Evolutionary conservation across 768 basidiomycete genomes (phyloP), one percentile per base, ranked within the genome.

Genomic region (Mrakia hoshinonis): DNA sequence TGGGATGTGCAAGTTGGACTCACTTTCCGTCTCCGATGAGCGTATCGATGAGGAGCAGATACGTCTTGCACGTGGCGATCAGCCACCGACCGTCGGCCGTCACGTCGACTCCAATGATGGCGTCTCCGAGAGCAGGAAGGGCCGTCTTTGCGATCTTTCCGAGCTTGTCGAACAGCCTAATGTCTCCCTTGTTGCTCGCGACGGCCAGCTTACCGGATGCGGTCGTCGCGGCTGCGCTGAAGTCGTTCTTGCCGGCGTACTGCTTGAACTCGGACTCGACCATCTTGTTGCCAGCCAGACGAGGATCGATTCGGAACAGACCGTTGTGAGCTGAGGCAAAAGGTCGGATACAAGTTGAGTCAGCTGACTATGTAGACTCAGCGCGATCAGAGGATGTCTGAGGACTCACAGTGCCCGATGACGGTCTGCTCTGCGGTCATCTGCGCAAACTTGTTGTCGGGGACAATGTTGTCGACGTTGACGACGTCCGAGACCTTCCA

Each of bases 101-200:
- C 13, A 91, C 91, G 81, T 99, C 96, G 65, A 99, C 85, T 46
- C 96, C 96, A 64, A 91, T 80, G 76, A 99, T 97, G 55, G 95
- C 91, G 80, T 96, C 93, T 18, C 96, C 96, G 24, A 97, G 83
- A 54, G 93, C 90, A 43, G 94, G 93, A 46, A 99, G 82, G 15
- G 94, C 92, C 13, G 96, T 99, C 86, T 99, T 99, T 36, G 96
- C 96, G 77, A 92, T 98, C 85, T 98, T 99, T 54, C 96, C 96
- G 74, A 99, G 89, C 60, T 88, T 84, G 80, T 99, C 96, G 75
- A 93, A 99, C 68, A 99, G 82, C 48, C 94, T 84, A 75, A 99
- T 90, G 77, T 98, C 96, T 68, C 96, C 96, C 82, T 98, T 99
- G 79, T 91, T 89, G 76, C 91, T 93, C 46, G 91, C 93, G 13